These are phyloP conservation scores for Lentinula aciculospora DNA, from an alignment of 768 basidiomycete species.

Conservation along the genomic window DNA sequence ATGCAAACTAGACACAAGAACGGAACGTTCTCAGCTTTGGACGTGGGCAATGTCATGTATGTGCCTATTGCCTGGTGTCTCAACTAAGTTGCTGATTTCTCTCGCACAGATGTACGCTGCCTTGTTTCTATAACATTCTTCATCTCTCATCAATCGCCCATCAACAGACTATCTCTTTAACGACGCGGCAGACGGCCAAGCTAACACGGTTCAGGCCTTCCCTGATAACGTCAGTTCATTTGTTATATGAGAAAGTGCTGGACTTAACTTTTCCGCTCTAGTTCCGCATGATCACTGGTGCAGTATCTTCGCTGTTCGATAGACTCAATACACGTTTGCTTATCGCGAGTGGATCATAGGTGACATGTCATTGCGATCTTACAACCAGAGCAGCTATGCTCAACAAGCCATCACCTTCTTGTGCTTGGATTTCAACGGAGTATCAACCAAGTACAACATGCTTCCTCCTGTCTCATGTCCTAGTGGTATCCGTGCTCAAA, in stretches of 20 bases:
- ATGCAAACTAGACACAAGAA: conserved; percentile 33
- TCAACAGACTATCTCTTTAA: conserved; percentile 23
- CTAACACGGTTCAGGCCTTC: conserved; percentile 45
- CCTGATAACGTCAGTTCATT: conserved; percentile 42
- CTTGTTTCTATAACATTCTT: neutral
- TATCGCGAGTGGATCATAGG: conserved; percentile 19
- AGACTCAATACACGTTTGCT: neutral
- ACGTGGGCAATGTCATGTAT: conserved; percentile 41
- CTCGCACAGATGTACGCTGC: conserved; percentile 14
- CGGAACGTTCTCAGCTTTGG: conserved; percentile 37
- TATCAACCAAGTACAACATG: conserved; percentile 29
- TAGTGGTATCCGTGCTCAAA: conserved; percentile 43
- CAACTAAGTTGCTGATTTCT: too few relatives aligned
- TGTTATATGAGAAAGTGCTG: neutral
- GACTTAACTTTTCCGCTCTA: conserved; percentile 13
- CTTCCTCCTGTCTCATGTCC: conserved; percentile 36
- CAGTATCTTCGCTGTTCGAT: conserved; percentile 9
- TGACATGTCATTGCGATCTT: conserved; percentile 38
- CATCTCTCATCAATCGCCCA: neutral
- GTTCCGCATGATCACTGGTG: conserved; percentile 52
- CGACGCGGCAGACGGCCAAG: conserved; percentile 40
- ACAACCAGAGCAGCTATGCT: conserved; percentile 35
- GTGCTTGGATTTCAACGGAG: conserved; percentile 42
- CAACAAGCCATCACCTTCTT: conserved; percentile 44
- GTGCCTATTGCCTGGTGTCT: neutral